Base-by-base conservation (phyloP, 495 filamentous ascomycete genomes). In the Chaetomium tenue region DNA sequence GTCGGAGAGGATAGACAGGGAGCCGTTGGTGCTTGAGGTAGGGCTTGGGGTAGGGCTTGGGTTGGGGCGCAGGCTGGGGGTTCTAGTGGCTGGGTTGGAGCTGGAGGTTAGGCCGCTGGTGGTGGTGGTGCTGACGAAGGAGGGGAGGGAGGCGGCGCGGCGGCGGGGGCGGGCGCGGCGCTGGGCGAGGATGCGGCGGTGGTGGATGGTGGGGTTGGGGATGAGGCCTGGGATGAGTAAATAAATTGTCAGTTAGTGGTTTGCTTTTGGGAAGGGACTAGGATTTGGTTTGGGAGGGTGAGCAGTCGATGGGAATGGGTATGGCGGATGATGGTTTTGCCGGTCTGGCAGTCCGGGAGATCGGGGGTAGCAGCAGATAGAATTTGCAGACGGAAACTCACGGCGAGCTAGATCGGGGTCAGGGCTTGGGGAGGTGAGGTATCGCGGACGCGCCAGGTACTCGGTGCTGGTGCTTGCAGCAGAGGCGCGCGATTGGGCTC, bases 401-500 rank as follows among this genome's bases (percentile, higher is more conserved):
- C 51, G 15, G 15, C n/a, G 48, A 16, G 25, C 9, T 26, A 25
- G 13, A 2, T 51, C 48, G 6, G 48, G 11, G 11, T 51, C 48
- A 16, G 48, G 48, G 23, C 9, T 51, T 13, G 22, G 51, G 5
- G 51, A 54, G 51, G 20, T 5, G 25, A 1, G 8, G 26, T 54
- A 33, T 15, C 51, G 25, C 13, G 51, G 51, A 7, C 51, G 51
- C 13, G 51, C 26, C 26, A 54, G 26, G 13, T 54, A 54, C 5
- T 54, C 51, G 15, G 51, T 54, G 26, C 51, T 54, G 26, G 51
- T 54, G 51, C 51, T 54, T 2, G 51, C 51, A n/a, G 26, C 25
- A 11, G 51, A 54, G 26, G 51, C 26, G 26, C 51, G 51, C 0
- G 51, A 54, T 16, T 54, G 23, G 26, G 25, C 15, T 9, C 51